Percentiles rank a stretch among this genome's conserved stretches.
phyloP scores from a whole-genome alignment of 2,329 filamentous ascomycete genomes.

The Akanthomyces lecanii region DNA sequence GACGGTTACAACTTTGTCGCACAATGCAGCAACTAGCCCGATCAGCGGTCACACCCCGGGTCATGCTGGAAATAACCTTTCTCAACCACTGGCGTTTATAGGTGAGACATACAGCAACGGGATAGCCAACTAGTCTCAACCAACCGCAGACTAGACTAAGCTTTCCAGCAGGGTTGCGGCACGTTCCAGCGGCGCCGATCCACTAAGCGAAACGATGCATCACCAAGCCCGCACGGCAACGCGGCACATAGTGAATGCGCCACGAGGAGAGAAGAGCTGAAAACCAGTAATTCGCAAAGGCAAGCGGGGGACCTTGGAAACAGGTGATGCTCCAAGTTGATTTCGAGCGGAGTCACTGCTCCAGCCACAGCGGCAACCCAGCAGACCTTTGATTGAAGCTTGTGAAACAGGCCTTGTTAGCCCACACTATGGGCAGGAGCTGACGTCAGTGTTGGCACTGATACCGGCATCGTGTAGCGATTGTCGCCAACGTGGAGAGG shows the following conservation, averaged over 20 bases:
- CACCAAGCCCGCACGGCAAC: conserved; percentile 1
- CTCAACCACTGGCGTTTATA: not conserved
- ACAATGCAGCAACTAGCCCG: not conserved
- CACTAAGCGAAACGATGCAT: not conserved
- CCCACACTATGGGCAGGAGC: not conserved
- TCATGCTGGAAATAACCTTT: not conserved
- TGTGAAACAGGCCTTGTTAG: not conserved
- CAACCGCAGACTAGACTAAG: not conserved
- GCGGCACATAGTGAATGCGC: conserved; percentile 10
- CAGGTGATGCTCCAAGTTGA: not conserved
- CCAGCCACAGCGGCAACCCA: not conserved
- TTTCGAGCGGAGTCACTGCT: not conserved
- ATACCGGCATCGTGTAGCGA: not conserved
- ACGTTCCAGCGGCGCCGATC: conserved; percentile 5
- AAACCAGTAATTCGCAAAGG: not conserved
- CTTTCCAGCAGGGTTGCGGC: conserved; percentile 1
- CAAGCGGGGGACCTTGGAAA: not conserved
- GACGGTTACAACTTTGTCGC: not conserved
- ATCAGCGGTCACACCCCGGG: not conserved
- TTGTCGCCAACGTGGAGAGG: not conserved
- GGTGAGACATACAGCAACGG: not conserved
- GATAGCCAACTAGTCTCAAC: not conserved
- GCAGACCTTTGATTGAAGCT: not conserved
- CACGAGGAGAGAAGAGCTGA: conserved; percentile 6
- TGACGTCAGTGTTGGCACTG: not conserved